These are phyloP conservation scores for Verticillium nubilum DNA, from an alignment of 2,329 filamentous ascomycete species.

Conservation along the genomic window DNA sequence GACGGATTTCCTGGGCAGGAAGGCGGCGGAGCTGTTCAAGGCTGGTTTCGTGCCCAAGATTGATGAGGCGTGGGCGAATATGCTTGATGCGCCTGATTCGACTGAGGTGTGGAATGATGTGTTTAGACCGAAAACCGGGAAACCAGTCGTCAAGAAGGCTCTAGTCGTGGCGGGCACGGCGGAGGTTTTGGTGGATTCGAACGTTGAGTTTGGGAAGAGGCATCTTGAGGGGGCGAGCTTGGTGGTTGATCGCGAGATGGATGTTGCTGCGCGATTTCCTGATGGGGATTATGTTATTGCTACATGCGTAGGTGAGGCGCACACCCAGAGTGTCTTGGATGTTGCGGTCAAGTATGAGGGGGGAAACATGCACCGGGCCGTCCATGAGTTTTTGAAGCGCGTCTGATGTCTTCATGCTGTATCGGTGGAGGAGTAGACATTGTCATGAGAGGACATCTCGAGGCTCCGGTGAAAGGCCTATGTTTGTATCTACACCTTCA, in stretches of 20 bases:
- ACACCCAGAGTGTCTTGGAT: slow-evolving; percentile 7
- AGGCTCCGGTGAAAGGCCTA: too few relatives aligned
- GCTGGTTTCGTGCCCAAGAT: neutral
- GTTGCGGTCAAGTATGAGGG: slow-evolving; percentile 1
- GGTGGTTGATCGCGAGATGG: neutral
- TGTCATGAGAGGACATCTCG: too few relatives aligned
- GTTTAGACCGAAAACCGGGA: neutral
- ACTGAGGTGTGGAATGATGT: slow-evolving; percentile 2
- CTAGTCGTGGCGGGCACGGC: slow-evolving; percentile 1
- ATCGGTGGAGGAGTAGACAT: neutral
- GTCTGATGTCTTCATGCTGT: neutral
- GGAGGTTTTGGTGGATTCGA: slow-evolving; percentile 5
- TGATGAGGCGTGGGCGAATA: slow-evolving; percentile 5
- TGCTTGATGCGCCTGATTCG: slow-evolving; percentile 1
- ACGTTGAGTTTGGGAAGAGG: neutral
- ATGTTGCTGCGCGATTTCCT: neutral
- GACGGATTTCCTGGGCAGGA: slow-evolving; percentile 12
- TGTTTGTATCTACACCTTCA: too few relatives aligned
- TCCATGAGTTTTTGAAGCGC: neutral
- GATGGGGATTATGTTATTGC: slow-evolving; percentile 2
- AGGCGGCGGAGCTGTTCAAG: neutral
- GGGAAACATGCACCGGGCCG: slow-evolving; percentile 4
- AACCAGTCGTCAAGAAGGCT: slow-evolving; percentile 1
- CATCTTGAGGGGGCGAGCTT: slow-evolving; percentile 1
- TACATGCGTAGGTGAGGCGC: slow-evolving; percentile 4